Conservation (phyloP, 345 rosid genomes). For the Aquilaria malaccensis region DNA sequence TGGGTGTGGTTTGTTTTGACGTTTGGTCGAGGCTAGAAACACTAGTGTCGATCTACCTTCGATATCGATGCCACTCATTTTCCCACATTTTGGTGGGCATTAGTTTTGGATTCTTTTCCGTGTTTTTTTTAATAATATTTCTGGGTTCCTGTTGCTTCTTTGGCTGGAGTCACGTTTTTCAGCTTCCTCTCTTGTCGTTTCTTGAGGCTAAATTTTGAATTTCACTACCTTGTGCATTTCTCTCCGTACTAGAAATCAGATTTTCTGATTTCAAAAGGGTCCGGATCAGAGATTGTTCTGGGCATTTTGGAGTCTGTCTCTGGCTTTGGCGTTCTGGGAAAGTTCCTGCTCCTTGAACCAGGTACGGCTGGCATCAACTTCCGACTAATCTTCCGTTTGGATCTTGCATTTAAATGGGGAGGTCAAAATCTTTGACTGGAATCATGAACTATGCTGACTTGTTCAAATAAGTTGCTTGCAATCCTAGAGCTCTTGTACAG, state of each 20-base stretch:
- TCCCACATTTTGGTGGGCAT: constrained; percentile 16
- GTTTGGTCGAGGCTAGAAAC: constrained; percentile 11
- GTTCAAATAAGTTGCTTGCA: background rate
- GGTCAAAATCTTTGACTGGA: constrained; percentile 12
- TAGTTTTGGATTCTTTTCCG: constrained; percentile 25
- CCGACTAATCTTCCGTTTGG: constrained; percentile 3
- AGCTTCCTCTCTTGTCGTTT: constrained; percentile 21
- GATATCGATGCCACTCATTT: constrained; percentile 8
- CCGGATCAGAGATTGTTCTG: constrained; percentile 35
- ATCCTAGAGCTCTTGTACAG: too few relatives aligned
- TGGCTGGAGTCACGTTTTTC: constrained; percentile 8
- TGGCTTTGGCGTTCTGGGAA: constrained; percentile 14
- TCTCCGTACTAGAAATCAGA: background rate
- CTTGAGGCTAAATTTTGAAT: constrained; percentile 16
- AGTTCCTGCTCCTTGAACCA: constrained; percentile 16
- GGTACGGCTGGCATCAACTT: constrained; percentile 26
- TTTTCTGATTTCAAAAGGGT: constrained; percentile 8
- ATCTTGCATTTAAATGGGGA: background rate
- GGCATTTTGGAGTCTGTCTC: constrained; percentile 18
- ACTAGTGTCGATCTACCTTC: constrained; percentile 3
- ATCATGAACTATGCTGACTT: constrained; percentile 6
- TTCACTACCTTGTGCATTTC: constrained; percentile 9
- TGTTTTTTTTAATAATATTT: constrained; percentile 13
- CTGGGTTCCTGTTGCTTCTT: constrained; percentile 18
- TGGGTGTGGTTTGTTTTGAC: constrained; percentile 13